Evolutionary conservation across 305 asterid genomes (phyloP), one percentile per base, ranked within the genome.

Genomic region (Fraxinus albicans): DNA sequence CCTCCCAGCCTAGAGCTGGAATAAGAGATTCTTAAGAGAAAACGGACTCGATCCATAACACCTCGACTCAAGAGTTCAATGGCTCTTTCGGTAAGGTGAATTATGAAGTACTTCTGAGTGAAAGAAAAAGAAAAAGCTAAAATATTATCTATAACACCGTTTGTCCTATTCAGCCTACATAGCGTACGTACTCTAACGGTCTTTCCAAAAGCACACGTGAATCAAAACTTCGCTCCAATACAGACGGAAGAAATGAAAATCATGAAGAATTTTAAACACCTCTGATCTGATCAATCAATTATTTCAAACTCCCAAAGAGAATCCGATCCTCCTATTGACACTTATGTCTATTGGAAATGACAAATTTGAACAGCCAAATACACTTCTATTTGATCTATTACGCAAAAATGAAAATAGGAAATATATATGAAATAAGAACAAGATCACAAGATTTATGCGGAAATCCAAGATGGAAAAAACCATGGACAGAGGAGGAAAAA

Each of bases 221-320:
- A 58, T 58, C 69, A 19, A 19, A 58, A 58, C 34, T 9, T 75
- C 33, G 33, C 74, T 72, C 34, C 72, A 47, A 75, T 47, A 78
- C 25, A 42, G 25, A 84, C 27, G 67, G 69, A 36, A 79, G 80
- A 74, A 65, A 85, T 65, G 69, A 34, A 67, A 79, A 31, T 72
- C 74, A 82, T 0, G 12, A 19, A 58, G 69, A 77, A 63, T 67
- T 63, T 65, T 81, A 21, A 6, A 34, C 15, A 35, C 47, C 35
- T 21, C 79, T n/a, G 58, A 34, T 38, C 17, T 36, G 29, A 2
- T 19, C 29, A 75, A 34, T 27, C n/a, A 40, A 40, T 27, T 7
- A 75, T 38, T 42, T 76, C 65, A 65, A 21, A 65, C 73, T 65
- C 34, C 33, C 15, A 3, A 9, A 63, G 73, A 63, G 2, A 23